Evolutionary conservation across 768 basidiomycete species (phyloP).

Genomic region (Paxillus involutus): DNA sequence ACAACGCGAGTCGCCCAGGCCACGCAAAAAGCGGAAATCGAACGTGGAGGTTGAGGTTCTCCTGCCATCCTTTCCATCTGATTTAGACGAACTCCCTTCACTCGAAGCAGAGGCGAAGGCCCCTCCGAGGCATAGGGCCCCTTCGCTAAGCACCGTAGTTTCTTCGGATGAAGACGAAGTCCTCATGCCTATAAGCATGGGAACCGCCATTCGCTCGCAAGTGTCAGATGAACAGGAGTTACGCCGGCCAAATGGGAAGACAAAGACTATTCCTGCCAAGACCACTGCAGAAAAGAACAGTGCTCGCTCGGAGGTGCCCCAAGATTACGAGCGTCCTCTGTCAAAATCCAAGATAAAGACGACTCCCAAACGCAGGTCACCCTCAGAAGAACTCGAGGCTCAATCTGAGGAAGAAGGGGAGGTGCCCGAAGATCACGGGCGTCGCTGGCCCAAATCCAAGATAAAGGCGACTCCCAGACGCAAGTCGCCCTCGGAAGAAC

Average conservation of each 20-base stretch:
- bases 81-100: constrained; percentile 3
- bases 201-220: neutral
- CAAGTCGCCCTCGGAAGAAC: neutral
- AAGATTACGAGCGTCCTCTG: neutral
- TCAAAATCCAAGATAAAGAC: constrained; percentile 1
- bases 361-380: neutral
- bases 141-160: neutral
- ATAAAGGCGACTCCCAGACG: neutral
- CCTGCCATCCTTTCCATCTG: constrained; percentile 12
- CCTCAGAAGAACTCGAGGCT: neutral
- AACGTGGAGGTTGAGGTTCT: neutral
- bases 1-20: constrained; percentile 2
- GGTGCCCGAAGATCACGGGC: neutral
- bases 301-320: neutral
- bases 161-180: constrained; percentile 5
- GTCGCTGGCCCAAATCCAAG: constrained; percentile 1
- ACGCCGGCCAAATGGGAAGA: constrained; percentile 5
- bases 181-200: neutral
- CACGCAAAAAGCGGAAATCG: constrained; percentile 20
- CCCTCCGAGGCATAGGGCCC: neutral
- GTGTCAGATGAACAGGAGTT: neutral
- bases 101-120: neutral
- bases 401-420: constrained; percentile 6
- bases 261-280: neutral
- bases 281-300: neutral